phyloP scores from a whole-genome alignment of 257 asterid species.

The Solanum tarijense region DNA sequence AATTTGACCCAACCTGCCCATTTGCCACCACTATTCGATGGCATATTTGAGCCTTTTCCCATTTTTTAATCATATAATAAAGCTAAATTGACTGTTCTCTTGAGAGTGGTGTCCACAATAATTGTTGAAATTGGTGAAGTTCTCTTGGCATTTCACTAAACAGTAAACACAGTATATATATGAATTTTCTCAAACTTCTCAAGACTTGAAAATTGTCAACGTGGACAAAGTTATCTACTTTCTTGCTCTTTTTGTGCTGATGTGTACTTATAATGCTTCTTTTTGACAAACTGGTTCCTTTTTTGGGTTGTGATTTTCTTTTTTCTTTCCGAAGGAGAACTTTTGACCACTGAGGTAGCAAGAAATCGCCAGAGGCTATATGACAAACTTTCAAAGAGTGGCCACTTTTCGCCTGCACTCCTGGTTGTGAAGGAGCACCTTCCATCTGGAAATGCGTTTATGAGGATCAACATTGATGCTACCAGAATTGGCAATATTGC shows the following conservation, averaged over 20 bases:
- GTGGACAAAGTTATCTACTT: background rate
- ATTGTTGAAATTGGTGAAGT: background rate
- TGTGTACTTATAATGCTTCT: background rate
- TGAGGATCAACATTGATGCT: slow-evolving; percentile 85
- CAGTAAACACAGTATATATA: background rate
- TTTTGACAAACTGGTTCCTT: background rate
- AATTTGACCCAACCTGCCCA: too few species aligned
- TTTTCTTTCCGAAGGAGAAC: slow-evolving; percentile 45
- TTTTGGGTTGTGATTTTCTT: background rate
- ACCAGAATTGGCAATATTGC: slow-evolving; percentile 69
- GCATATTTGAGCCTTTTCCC: too few species aligned
- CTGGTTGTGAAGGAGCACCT: slow-evolving; percentile 83
- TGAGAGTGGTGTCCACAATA: background rate
- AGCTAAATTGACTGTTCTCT: background rate
- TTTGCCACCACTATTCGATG: too few species aligned
- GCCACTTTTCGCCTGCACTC: slow-evolving; percentile 44
- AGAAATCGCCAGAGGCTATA: slow-evolving; percentile 48
- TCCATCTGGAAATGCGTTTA: slow-evolving; percentile 52
- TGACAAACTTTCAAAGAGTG: slow-evolving; percentile 31
- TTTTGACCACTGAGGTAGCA: slow-evolving; percentile 65
- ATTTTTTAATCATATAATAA: too few species aligned
- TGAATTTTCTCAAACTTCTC: background rate
- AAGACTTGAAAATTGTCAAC: background rate
- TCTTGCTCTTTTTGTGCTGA: background rate
- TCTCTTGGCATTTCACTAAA: background rate